These are phyloP conservation scores for Pilobolus umbonatus DNA, from an alignment of 192 early-diverging fungal genomes.

Conservation along the genomic window DNA sequence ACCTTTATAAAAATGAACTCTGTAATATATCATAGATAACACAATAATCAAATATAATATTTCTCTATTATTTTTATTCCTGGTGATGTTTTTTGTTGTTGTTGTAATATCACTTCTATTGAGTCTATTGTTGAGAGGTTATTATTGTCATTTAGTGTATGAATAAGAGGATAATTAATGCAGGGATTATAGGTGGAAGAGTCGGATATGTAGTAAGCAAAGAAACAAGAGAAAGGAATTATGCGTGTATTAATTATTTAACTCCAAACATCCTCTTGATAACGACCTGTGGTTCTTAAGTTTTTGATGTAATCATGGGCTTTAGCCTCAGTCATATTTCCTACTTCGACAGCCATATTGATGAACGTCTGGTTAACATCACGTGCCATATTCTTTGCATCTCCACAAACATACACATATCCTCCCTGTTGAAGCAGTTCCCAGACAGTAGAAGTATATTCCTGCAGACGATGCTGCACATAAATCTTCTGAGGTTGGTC, in stretches of 20 bases:
- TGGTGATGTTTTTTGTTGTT: neutral
- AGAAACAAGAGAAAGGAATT: no score
- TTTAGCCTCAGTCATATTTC: slow-evolving; percentile 60
- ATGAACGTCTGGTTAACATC: slow-evolving; percentile 75
- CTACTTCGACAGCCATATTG: slow-evolving; percentile 61
- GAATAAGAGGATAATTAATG: no score
- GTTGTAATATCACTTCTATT: no score
- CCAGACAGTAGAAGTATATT: slow-evolving; percentile 74
- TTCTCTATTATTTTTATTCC: neutral
- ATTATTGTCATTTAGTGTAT: no score
- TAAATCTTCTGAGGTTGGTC: slow-evolving; percentile 81
- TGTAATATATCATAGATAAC: neutral
- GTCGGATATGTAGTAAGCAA: no score
- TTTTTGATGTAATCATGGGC: slow-evolving; percentile 82
- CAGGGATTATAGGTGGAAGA: no score
- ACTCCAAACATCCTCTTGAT: slow-evolving; percentile 96
- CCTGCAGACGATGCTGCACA: slow-evolving; percentile 85
- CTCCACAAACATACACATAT: slow-evolving; percentile 91
- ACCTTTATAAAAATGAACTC: neutral
- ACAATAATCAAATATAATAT: neutral
- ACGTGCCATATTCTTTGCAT: slow-evolving; percentile 95
- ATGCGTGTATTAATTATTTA: no score
- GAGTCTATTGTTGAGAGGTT: no score
- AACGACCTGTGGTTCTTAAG: slow-evolving; percentile 74
- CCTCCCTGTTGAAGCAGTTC: slow-evolving; percentile 71